Evolutionary conservation across 768 basidiomycete species (phyloP), one percentile per base, ranked within the genome.

Genomic region (Ramaria rubella): DNA sequence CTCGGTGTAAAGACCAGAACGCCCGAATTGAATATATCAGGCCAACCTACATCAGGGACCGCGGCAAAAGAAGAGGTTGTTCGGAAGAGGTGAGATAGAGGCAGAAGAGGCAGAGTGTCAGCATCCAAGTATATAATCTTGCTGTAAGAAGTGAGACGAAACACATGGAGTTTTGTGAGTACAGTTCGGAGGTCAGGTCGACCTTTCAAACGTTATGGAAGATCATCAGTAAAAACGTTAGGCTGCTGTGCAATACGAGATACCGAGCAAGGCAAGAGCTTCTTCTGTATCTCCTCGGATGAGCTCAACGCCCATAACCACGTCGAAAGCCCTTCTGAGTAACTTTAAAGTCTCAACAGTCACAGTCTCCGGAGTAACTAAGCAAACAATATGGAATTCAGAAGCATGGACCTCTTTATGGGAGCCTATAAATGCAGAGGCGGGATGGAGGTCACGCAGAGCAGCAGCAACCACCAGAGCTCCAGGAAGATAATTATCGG

Each of bases 11-110:
- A 70, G 51, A 98, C 93, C 72, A 99, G 79, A 44, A 98, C 85
- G 38, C 96, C 96, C 23, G 94, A 95, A 70, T 99, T 99, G 77
- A 99, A 98, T 59, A 96, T 94, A 71, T 99, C 96, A 38, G 96
- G 96, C 96, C 96, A 99, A 62, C 96, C 96, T 30, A 94, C 90
- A 70, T 99, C 96, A 12, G 96, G 94, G 9, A 86, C 89, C 7
- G 96, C 96, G 42, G 94, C 86, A 67, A 99, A 94, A 59, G 90
- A 85, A 67, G 86, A 77, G 3, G 86, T 80, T 48, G 88, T 71
- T 33, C 78, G 76, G 71, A 99, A 97, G 21, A 99, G 83, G 71
- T 95, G 94, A 33, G 91, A 87, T 54, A 99, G 75, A 29, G 95
- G 90, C 48, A 87, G 82, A 50, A 91, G 77, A 53, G 90, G 90